Percentiles rank a stretch among this genome's conserved stretches.
These are phyloP conservation scores for Dactylellina drechsleri DNA, from an alignment of 2,329 filamentous ascomycete genomes.

Conservation along the genomic window DNA sequence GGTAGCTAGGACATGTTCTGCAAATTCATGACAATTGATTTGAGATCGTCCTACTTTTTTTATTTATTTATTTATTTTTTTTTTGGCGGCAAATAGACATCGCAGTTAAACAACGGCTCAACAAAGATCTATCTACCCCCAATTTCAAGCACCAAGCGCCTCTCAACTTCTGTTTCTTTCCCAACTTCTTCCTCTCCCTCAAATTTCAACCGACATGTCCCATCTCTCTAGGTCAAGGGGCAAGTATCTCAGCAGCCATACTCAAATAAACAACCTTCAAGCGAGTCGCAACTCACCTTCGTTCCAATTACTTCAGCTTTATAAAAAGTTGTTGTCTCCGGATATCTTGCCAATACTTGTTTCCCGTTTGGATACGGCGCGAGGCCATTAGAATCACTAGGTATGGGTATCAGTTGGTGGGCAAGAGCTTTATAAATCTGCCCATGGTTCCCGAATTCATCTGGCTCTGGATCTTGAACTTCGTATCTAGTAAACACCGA, in stretches of 20 bases:
- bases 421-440: conserved; percentile 75
- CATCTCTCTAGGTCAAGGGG: conserved; percentile 55
- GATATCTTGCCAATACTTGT: conserved; percentile 80
- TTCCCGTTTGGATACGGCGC: conserved; percentile 73
- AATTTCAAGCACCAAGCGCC: conserved; percentile 80
- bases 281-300: conserved; percentile 64
- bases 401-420: conserved; percentile 80
- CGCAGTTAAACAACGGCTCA: too few relatives aligned
- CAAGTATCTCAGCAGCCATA: background rate
- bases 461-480: conserved; percentile 81
- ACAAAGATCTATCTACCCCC: conserved; percentile 61
- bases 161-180: conserved; percentile 78
- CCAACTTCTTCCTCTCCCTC: conserved; percentile 80
- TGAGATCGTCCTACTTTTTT: too few relatives aligned
- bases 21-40: too few relatives aligned
- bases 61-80: too few relatives aligned
- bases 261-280: background rate
- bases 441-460: conserved; percentile 72
- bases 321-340: conserved; percentile 86
- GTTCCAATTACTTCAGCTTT: conserved; percentile 81
- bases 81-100: too few relatives aligned
- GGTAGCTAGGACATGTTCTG: too few relatives aligned
- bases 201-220: conserved; percentile 70
- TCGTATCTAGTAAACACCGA: conserved; percentile 65
- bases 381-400: conserved; percentile 69